Evolutionary conservation across 768 basidiomycete species (phyloP).

Genomic region (Agrocybe chaxingu): DNA sequence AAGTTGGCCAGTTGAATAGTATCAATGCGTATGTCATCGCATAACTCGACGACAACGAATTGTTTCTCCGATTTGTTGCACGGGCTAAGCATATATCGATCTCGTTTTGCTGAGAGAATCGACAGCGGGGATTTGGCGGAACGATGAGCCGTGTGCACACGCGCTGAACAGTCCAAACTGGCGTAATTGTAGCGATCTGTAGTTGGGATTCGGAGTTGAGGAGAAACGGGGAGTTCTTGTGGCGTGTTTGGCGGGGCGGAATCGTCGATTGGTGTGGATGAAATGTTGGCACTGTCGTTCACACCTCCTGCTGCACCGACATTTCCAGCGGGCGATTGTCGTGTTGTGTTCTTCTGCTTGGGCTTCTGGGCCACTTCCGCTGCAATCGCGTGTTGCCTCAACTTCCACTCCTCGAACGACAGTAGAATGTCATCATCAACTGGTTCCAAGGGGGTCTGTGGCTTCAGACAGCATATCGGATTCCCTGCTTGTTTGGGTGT

Average conservation of each 20-base stretch:
- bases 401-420: constrained; percentile 89
- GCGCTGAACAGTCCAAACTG: constrained; percentile 87
- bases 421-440: constrained; percentile 65
- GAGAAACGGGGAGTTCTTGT: constrained; percentile 34
- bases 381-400: constrained; percentile 50
- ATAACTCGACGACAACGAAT: constrained; percentile 92
- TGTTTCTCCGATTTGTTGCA: constrained; percentile 63
- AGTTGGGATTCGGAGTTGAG: constrained; percentile 70
- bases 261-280: neutral
- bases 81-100: constrained; percentile 95
- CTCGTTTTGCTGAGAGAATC: constrained; percentile 86
- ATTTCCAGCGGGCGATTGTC: constrained; percentile 14
- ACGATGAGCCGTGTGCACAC: constrained; percentile 81
- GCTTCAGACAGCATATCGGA: constrained; percentile 69
- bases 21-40: constrained; percentile 96
- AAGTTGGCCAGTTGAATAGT: constrained; percentile 95
- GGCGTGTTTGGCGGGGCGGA: constrained; percentile 5
- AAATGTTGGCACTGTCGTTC: neutral
- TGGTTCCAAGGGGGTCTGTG: constrained; percentile 42
- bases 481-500: constrained; percentile 48
- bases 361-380: constrained; percentile 25
- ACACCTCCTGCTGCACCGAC: constrained; percentile 5
- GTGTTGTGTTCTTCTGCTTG: constrained; percentile 18
- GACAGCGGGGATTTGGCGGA: constrained; percentile 79
- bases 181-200: constrained; percentile 96